Base-by-base conservation (phyloP, 2,329 filamentous ascomycete species). In the Aureobasidium sp. region DNA sequence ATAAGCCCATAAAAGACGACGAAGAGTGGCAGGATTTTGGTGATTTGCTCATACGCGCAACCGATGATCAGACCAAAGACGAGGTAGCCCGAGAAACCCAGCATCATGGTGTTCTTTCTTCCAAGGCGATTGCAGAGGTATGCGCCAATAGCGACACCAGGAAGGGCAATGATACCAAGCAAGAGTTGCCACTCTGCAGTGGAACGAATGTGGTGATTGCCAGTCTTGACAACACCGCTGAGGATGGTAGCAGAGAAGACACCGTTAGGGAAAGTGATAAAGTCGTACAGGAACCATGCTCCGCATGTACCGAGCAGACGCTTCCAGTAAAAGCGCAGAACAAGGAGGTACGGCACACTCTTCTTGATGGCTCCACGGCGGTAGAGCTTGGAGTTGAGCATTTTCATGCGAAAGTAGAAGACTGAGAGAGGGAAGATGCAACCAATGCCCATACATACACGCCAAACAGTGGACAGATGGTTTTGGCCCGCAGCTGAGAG, bases 231-330 rank as follows among this genome's bases (percentile, higher is more conserved):
- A 6, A 63, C 53, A 16, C 49, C 53, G 25, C 53, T 56, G 55
- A 77, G 67, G 59, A 75, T 74, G 3, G 68, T 70, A 4, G 66
- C 72, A 12, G 69, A 72, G 61, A 75, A 74, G 48, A 74, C 70
- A 10, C 72, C 71, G 56, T 75, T 75, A 4, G 73, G 72, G 55
- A 75, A 76, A 3, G 72, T 74, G 54, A 76, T 71, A 29, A 69
- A 73, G 57, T 73, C 71, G 62, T 76, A 76, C 11, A 79, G 69
- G 62, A 80, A 80, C 77, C 77, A 80, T 42, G 78, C 77, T 10
- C 75, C 72, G 49, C 71, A 77, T 8, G 77, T 79, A 8, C 79
- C 76, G 27, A 76, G 65, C 10, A 81, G 63, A 2, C 72, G 66
- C 59, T 71, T 75, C 77, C 78, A 80, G 64, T 81, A 81, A 61